A percentile compares a stretch with the other conserved stretches of the same genome.
These are phyloP conservation scores for Aspergillus ibericus DNA, from an alignment of 2,329 filamentous ascomycete species.

Conservation along the genomic window DNA sequence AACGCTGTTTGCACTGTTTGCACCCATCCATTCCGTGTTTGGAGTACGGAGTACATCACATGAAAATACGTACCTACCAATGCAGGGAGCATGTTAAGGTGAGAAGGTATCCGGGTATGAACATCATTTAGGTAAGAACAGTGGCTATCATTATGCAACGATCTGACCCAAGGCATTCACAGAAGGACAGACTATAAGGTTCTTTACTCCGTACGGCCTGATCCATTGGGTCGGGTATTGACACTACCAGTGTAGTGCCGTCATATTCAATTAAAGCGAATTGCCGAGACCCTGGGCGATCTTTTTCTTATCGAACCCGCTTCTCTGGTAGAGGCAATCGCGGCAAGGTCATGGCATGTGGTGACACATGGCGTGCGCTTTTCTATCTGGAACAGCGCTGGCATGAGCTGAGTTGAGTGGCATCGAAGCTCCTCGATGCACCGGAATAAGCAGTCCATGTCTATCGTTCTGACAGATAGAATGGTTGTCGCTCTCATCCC, in stretches of 20 bases:
- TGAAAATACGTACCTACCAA: neutral
- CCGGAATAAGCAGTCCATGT: neutral
- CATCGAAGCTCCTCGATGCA: neutral
- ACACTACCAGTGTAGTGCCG: neutral
- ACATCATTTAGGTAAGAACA: neutral
- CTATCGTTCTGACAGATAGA: neutral
- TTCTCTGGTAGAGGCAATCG: neutral
- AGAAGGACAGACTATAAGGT: neutral
- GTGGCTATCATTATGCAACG: neutral
- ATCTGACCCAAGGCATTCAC: neutral
- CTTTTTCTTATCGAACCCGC: neutral
- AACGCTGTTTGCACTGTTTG: conserved; percentile 16
- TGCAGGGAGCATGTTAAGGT: neutral
- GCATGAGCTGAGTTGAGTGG: neutral
- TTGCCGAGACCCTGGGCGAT: neutral
- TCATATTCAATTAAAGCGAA: neutral
- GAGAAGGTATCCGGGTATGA: no score
- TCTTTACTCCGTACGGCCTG: neutral
- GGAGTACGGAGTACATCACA: neutral
- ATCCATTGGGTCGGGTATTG: neutral
- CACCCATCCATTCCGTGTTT: neutral
- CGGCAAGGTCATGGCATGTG: no score
- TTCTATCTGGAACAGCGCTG: neutral
- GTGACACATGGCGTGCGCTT: neutral
- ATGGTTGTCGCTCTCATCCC: neutral